phyloP scores from a whole-genome alignment of 2,329 filamentous ascomycete species.

The Phoma sp. region DNA sequence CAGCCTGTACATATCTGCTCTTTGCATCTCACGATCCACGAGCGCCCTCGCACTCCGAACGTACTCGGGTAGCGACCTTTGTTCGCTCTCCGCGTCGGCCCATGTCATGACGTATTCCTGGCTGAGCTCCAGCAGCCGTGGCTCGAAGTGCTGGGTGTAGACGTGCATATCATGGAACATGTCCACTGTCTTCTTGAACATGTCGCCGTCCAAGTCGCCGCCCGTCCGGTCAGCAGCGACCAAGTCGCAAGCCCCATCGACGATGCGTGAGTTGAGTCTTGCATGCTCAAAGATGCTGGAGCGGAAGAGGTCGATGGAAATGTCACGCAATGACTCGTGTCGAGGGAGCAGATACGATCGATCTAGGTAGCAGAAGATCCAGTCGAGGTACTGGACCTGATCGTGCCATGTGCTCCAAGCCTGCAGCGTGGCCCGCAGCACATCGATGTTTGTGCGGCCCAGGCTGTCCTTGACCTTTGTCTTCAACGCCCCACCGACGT shows the following conservation, averaged over 20 bases:
- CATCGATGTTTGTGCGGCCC: conserved; percentile 66
- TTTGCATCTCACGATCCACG: conserved; percentile 73
- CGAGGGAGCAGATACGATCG: conserved; percentile 83
- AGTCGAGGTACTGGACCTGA: conserved; percentile 79
- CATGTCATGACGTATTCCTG: conserved; percentile 73
- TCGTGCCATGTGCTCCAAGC: conserved; percentile 81
- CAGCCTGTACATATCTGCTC: conserved; percentile 82
- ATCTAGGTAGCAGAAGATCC: conserved; percentile 93
- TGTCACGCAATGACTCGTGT: conserved; percentile 80
- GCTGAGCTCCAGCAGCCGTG: conserved; percentile 72
- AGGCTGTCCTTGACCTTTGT: conserved; percentile 64
- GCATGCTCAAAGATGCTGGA: conserved; percentile 63
- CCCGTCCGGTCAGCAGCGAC: conserved; percentile 73
- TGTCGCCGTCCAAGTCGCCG: conserved; percentile 64
- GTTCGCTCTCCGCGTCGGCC: conserved; percentile 69
- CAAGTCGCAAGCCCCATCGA: conserved; percentile 78
- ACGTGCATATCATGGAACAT: conserved; percentile 87
- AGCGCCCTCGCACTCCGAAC: conserved; percentile 73
- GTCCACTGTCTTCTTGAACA: conserved; percentile 76
- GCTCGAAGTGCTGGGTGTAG: conserved; percentile 82
- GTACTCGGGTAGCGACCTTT: conserved; percentile 74
- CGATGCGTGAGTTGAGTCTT: conserved; percentile 60
- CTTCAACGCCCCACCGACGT: conserved; percentile 66
- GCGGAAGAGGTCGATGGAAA: conserved; percentile 79
- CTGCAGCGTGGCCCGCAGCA: conserved; percentile 66